A percentile compares a stretch with the other conserved stretches of the same genome.
phyloP scores from a whole-genome alignment of 2,329 filamentous ascomycete species.

The Emergomyces africanus region DNA sequence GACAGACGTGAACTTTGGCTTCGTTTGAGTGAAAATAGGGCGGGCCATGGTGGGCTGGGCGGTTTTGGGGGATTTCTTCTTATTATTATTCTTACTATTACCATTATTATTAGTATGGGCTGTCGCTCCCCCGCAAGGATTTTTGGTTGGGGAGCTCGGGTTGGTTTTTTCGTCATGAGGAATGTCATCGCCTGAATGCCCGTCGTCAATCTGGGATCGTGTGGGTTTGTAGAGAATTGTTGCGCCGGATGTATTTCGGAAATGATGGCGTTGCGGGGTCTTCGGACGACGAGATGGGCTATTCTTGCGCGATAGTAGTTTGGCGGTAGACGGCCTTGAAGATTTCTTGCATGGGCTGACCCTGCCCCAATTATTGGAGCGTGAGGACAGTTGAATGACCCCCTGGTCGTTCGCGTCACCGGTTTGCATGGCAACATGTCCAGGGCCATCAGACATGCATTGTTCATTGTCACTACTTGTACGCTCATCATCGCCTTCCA shows the following conservation, averaged over 20 bases:
- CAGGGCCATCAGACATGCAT: slow-evolving; percentile 27
- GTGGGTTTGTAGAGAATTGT: slow-evolving; percentile 76
- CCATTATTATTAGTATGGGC: neutral
- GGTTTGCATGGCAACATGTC: slow-evolving; percentile 11
- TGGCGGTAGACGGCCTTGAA: slow-evolving; percentile 33
- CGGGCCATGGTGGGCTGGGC: slow-evolving; percentile 34
- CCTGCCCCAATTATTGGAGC: slow-evolving; percentile 14
- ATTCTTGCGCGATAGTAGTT: slow-evolving; percentile 22
- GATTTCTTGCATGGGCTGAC: slow-evolving; percentile 23
- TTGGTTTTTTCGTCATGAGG: neutral
- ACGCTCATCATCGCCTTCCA: slow-evolving; percentile 79
- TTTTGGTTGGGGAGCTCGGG: neutral
- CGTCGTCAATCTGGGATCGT: slow-evolving; percentile 11
- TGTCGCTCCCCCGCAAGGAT: neutral
- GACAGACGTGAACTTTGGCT: slow-evolving; percentile 42
- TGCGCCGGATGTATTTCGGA: slow-evolving; percentile 62
- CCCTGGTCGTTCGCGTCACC: slow-evolving; percentile 11
- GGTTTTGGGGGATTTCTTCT: slow-evolving; percentile 12
- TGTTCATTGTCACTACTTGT: slow-evolving; percentile 64
- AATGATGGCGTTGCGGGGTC: slow-evolving; percentile 42
- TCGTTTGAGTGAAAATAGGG: slow-evolving; percentile 40
- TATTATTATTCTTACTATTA: too few species aligned
- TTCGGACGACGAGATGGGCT: slow-evolving; percentile 24
- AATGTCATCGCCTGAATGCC: neutral
- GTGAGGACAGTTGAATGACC: neutral